Evolutionary conservation across 2,329 filamentous ascomycete species (phyloP), one percentile per base, ranked within the genome.

Genomic region (Dendryphion nanum): DNA sequence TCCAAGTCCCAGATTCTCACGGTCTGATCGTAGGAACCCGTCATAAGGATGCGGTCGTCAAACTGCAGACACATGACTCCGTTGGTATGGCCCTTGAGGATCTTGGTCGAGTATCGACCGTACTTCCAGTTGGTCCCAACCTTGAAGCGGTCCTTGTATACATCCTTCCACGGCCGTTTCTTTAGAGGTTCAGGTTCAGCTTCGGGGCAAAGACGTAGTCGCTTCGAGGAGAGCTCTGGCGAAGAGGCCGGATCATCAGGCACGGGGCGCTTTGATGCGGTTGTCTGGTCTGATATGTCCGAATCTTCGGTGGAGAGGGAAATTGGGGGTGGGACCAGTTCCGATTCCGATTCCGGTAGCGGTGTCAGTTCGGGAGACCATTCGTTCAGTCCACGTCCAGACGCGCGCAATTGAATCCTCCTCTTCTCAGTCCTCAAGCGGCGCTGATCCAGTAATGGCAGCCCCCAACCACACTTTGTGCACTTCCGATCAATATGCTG

Each of bases 121-220:
- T 95, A 89, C 64, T 95, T 95, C 93, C 93, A 98, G 64, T 97
- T 97, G 43, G 85, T 93, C 35, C 93, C 91, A 33, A 98, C 89
- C 63, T 91, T 93, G 75, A 91, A 97, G 13, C 88, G 81, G 63
- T 96, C 91, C 47, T 89, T 86, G 71, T 98, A 98, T 1, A 98
- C 88, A 44, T 95, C 89, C 67, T 98, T 98, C 93, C 93, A 98
- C 0, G 85, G 89, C 19, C 89, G 69, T 45, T 66, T 67, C 42
- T 58, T 62, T 17, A 62, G 59, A 12, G 71, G 72, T 19, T 69
- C 44, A 21, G 61, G 46, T 18, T 68, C 67, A 1, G 60, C 35
- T 32, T 33, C 8, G 32, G 36, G 29, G 12, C 51, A 42, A 2
- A 54, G 56, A 39, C 67, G 69, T 16, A 53, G 37, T 4, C 64